These are phyloP conservation scores for Leishmania major DNA, from an alignment of 208 protist species.

Conservation along the genomic window DNA sequence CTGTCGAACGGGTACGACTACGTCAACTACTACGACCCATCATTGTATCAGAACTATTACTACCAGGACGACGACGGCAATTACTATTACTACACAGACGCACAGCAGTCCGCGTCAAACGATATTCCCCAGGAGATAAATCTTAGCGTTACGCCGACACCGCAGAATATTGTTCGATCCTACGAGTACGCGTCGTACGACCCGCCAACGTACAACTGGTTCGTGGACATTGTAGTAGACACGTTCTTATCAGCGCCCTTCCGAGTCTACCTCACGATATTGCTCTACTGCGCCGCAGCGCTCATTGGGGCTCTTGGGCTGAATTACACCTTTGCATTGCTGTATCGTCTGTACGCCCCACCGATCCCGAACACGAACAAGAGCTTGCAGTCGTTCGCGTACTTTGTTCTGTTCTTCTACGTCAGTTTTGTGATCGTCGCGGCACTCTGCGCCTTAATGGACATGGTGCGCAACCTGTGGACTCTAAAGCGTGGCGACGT, in stretches of 20 bases:
- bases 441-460: slow-evolving; percentile 62
- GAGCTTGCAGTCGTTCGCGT: slow-evolving; percentile 56
- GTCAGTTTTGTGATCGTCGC: slow-evolving; percentile 71
- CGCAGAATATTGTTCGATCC: slow-evolving; percentile 51
- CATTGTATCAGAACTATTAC: slow-evolving; percentile 68
- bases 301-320: slow-evolving; percentile 59
- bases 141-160: slow-evolving; percentile 16
- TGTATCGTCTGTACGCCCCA: slow-evolving; percentile 71
- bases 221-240: slow-evolving; percentile 76
- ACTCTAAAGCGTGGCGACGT: slow-evolving; percentile 56
- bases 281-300: slow-evolving; percentile 67
- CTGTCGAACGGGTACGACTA: slow-evolving; percentile 32
- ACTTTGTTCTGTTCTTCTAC: slow-evolving; percentile 82
- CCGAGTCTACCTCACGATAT: slow-evolving; percentile 73
- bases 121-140: slow-evolving; percentile 30
- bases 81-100: slow-evolving; percentile 70
- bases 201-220: slow-evolving; percentile 68
- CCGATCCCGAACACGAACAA: slow-evolving; percentile 33
- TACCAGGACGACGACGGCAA: slow-evolving; percentile 78
- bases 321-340: slow-evolving; percentile 73
- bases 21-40: slow-evolving; percentile 50
- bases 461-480: slow-evolving; percentile 81
- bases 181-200: slow-evolving; percentile 83
- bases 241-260: slow-evolving; percentile 78
- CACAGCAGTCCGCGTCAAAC: slow-evolving; percentile 31